Percentiles rank a stretch among this genome's conserved stretches.
These are phyloP conservation scores for Ophioceras dolichostomum DNA, from an alignment of 2,329 filamentous ascomycete genomes.

Conservation along the genomic window DNA sequence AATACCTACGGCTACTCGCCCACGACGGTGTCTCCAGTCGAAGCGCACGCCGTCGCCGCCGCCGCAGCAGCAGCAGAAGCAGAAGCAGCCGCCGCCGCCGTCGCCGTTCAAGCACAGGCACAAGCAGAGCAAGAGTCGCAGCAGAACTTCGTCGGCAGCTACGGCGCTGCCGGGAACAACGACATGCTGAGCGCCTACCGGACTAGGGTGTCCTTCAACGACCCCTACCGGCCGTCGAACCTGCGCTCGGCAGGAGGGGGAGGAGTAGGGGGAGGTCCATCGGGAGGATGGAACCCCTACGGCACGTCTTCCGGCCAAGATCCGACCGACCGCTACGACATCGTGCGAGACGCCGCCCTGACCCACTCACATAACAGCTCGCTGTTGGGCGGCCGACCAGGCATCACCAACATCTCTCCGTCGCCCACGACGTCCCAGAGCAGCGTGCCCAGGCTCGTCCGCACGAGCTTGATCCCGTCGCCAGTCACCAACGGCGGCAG, in stretches of 20 bases:
- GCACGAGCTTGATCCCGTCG: constrained; percentile 41
- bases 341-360: neutral
- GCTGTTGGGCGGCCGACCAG: no score
- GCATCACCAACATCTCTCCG: neutral
- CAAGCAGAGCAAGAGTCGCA: constrained; percentile 21
- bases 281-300: no score
- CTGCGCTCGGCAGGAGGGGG: constrained; percentile 24
- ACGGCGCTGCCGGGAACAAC: constrained; percentile 25
- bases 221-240: constrained; percentile 28
- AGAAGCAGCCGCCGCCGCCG: constrained; percentile 31
- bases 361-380: neutral
- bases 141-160: constrained; percentile 19
- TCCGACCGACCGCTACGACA: constrained; percentile 1
- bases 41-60: constrained; percentile 32
- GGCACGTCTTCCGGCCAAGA: no score
- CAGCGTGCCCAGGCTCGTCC: constrained; percentile 39
- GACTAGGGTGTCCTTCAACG: constrained; percentile 32
- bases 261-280: no score
- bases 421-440: neutral
- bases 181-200: constrained; percentile 46
- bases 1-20: constrained; percentile 45
- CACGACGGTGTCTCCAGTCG: no score
- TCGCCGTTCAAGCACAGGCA: constrained; percentile 22
- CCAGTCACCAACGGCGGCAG: constrained; percentile 21
- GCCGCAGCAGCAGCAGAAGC: constrained; percentile 22